Conservation (phyloP, 2,329 filamentous ascomycete genomes). For the Gliomastix tumulicola region DNA sequence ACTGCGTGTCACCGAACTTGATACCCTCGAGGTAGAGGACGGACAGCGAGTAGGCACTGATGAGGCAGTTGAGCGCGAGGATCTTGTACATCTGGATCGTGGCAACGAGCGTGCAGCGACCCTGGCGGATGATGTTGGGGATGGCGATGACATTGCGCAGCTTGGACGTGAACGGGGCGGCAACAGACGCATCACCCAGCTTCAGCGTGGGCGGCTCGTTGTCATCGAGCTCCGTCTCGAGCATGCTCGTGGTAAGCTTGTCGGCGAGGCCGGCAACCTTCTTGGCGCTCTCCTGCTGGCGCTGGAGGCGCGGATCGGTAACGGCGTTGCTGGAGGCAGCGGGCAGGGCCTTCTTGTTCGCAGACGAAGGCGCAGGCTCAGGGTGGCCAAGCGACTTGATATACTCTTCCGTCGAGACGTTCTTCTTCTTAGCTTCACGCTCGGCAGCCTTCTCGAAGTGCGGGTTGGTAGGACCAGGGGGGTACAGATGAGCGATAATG, state of each 20-base stretch:
- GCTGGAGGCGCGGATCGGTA: conserved; percentile 19
- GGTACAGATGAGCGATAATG: conserved; percentile 89
- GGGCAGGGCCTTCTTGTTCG: no score
- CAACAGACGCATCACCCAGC: conserved; percentile 92
- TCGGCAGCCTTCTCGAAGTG: conserved; percentile 89
- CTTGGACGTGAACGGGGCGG: conserved; percentile 96
- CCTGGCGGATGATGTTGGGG: conserved; percentile 96
- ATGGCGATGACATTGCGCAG: conserved; percentile 94
- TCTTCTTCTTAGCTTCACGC: conserved; percentile 75
- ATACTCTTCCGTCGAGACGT: conserved; percentile 53
- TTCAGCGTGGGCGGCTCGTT: conserved; percentile 93
- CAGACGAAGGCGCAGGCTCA: conserved; percentile 59
- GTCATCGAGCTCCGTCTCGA: conserved; percentile 83
- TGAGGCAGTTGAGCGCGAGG: conserved; percentile 92
- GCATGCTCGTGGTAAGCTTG: conserved; percentile 77
- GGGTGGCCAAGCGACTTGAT: conserved; percentile 43
- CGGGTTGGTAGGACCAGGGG: conserved; percentile 85
- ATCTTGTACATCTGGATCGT: conserved; percentile 99
- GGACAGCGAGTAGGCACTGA: conserved; percentile 93
- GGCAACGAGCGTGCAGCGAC: conserved; percentile 92
- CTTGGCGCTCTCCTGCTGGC: conserved; percentile 55
- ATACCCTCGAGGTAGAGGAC: conserved; percentile 97
- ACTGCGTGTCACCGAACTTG: conserved; percentile 97
- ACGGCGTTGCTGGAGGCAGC: conserved; percentile 55
- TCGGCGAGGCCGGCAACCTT: conserved; percentile 77